A percentile compares a stretch with the other conserved stretches of the same genome.
Evolutionary conservation across 2,329 filamentous ascomycete genomes (phyloP).

Genomic region (Botrytis tulipae): DNA sequence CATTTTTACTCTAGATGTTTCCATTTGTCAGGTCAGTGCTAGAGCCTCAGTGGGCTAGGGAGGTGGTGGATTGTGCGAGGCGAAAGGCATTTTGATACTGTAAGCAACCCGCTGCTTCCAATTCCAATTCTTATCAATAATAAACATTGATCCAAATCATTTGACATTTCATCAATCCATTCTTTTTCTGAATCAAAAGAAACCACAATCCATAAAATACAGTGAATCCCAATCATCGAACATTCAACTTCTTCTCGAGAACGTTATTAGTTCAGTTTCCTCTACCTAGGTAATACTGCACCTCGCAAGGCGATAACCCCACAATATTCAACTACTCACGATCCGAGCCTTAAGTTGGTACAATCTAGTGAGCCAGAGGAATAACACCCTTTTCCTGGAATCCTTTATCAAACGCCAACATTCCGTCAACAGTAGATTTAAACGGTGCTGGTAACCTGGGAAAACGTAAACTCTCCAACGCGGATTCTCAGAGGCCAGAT

Average conservation of each 20-base stretch:
- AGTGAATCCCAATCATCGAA: not conserved
- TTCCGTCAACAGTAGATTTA: constrained; percentile 33
- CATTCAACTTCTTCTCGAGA: not conserved
- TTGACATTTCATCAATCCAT: not conserved
- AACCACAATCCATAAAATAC: not conserved
- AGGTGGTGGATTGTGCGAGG: constrained; percentile 5
- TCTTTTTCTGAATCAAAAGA: not conserved
- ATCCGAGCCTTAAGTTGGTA: constrained; percentile 12
- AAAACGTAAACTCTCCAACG: constrained; percentile 66
- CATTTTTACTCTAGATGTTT: constrained; percentile 29
- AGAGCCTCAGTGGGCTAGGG: constrained; percentile 22
- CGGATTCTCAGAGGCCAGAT: constrained; percentile 54
- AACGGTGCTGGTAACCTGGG: constrained; percentile 51
- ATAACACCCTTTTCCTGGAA: constrained; percentile 25
- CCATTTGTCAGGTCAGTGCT: constrained; percentile 18
- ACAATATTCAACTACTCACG: constrained; percentile 13
- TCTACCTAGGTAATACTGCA: not conserved
- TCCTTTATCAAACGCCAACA: constrained; percentile 34
- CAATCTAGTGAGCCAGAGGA: constrained; percentile 27
- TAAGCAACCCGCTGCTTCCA: constrained; percentile 20
- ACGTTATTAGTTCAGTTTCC: not conserved
- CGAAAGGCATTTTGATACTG: constrained; percentile 7
- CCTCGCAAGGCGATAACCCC: constrained; percentile 8
- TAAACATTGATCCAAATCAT: not conserved
- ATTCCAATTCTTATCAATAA: not conserved